Evolutionary conservation across 2,329 filamentous ascomycete species (phyloP).

Genomic region (Alternaria hordeiaustralica): DNA sequence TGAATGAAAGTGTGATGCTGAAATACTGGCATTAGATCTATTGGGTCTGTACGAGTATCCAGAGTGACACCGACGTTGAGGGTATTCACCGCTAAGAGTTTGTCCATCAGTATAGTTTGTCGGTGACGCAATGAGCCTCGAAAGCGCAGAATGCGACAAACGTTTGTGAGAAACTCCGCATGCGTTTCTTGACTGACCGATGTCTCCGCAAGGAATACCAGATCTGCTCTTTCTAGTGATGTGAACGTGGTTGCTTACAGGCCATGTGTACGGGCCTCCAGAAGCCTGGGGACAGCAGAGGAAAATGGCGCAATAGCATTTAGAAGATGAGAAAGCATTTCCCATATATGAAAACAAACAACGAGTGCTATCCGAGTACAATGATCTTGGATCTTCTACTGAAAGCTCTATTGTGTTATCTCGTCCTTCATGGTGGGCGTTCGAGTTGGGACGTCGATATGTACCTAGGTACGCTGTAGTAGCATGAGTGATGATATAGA

Average conservation of each 20-base stretch:
- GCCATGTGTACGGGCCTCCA: neutral
- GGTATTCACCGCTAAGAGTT: neutral
- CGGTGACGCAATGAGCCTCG: neutral
- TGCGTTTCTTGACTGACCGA: neutral
- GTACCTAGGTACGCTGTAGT: neutral
- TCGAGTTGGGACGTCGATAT: neutral
- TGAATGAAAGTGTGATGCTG: fast-evolving
- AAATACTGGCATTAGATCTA: neutral
- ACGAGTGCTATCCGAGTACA: neutral
- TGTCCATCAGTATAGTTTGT: neutral
- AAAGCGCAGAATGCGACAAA: neutral
- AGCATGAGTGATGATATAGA: neutral
- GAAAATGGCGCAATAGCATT: neutral
- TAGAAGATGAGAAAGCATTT: neutral
- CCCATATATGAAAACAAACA: neutral
- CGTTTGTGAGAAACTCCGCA: fast-evolving
- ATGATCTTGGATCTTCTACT: neutral
- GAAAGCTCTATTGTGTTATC: neutral
- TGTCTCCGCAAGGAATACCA: neutral
- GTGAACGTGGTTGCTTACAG: neutral
- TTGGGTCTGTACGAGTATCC: neutral
- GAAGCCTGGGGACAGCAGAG: neutral
- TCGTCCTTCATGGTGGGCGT: neutral
- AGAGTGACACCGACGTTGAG: neutral
- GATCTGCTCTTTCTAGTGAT: neutral